Evolutionary conservation across 139 green algal genomes (phyloP).

Genomic region (Tetradesmus obliquus): DNA sequence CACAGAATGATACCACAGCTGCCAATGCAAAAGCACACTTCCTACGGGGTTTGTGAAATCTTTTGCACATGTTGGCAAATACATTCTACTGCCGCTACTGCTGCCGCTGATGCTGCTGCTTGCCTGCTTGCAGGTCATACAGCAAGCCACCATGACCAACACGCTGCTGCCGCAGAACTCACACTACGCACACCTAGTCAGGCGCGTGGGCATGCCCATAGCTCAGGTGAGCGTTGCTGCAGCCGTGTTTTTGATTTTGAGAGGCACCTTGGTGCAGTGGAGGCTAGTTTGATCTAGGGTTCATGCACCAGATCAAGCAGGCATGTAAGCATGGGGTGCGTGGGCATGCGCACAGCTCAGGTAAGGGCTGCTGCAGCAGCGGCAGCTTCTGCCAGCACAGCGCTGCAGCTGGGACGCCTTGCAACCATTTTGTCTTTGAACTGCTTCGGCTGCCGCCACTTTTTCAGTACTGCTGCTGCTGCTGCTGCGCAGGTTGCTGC

Average conservation of each 20-base stretch:
- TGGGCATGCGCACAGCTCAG: conserved; percentile 53
- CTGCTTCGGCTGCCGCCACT: background rate
- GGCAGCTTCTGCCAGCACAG: background rate
- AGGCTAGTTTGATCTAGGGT: no score
- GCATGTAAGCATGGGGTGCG: background rate
- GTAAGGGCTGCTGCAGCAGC: background rate
- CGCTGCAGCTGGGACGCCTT: background rate
- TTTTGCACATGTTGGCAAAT: background rate
- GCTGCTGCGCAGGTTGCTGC: conserved; percentile 47
- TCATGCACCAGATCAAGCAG: no score
- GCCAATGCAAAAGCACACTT: no score
- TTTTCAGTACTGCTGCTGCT: no score
- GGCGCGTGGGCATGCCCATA: conserved; percentile 49
- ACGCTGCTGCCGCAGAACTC: conserved; percentile 65
- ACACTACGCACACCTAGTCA: conserved; percentile 50
- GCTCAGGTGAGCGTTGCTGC: conserved; percentile 28
- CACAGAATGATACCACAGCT: background rate
- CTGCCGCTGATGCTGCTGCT: background rate
- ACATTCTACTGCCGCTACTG: no score
- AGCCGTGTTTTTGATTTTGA: background rate
- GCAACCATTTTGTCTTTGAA: background rate
- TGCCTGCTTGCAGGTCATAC: conserved; percentile 49
- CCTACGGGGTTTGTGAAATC: no score
- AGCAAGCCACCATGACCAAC: conserved; percentile 49
- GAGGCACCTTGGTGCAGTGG: no score